A percentile compares a stretch with the other conserved stretches of the same genome.
phyloP scores from a whole-genome alignment of 176 grass and related monocot species.

The Leersia perrieri region DNA sequence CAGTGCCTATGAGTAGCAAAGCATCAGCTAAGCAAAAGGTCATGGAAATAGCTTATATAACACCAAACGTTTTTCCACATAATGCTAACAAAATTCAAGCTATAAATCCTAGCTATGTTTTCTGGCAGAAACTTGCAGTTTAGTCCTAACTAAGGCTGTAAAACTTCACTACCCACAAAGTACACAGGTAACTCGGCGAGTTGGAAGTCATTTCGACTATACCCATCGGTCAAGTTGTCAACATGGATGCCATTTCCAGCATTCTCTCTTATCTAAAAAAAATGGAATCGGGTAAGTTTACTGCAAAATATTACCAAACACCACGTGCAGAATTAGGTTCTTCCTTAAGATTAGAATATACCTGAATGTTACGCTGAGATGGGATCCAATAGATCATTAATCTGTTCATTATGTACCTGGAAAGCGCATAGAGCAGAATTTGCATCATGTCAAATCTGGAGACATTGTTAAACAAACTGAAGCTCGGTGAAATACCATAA shows the following conservation, averaged over 20 bases:
- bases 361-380: slow-evolving; percentile 85
- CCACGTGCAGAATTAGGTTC: background rate
- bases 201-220: slow-evolving; percentile 4
- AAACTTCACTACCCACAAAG: background rate
- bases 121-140: background rate
- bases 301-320: background rate
- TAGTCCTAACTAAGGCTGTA: background rate
- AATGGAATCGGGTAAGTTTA: slow-evolving; percentile 13
- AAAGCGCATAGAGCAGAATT: background rate
- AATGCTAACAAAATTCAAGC: too few relatives aligned
- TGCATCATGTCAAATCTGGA: background rate
- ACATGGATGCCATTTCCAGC: slow-evolving; percentile 69
- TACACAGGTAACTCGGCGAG: background rate
- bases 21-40: slow-evolving; percentile 2
- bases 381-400: slow-evolving; percentile 87
- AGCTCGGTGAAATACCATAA: background rate
- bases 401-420: slow-evolving; percentile 84
- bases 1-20: background rate
- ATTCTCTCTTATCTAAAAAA: slow-evolving; percentile 72
- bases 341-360: slow-evolving; percentile 54
- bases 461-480: background rate
- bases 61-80: too few relatives aligned
- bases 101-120: too few relatives aligned
- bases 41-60: too few relatives aligned
- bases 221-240: slow-evolving; percentile 83